These are phyloP conservation scores for Seiridium cupressi DNA, from an alignment of 2,329 filamentous ascomycete species.

Conservation along the genomic window DNA sequence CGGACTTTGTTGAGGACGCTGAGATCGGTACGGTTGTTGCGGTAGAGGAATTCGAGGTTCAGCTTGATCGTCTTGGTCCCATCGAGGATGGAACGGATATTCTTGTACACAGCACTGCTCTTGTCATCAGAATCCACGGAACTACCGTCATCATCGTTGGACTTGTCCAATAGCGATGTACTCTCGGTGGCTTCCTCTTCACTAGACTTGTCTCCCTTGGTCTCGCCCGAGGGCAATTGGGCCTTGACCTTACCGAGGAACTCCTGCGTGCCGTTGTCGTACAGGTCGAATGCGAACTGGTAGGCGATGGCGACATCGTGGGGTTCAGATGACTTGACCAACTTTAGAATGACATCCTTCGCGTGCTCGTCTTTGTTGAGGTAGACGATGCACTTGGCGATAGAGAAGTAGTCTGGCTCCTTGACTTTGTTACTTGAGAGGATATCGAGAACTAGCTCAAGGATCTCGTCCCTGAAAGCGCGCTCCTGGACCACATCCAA, in stretches of 20 bases:
- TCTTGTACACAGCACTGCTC: conserved; percentile 56
- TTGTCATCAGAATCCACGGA: conserved; percentile 43
- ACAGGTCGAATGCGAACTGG: conserved; percentile 96
- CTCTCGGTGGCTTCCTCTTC: conserved; percentile 42
- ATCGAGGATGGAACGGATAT: conserved; percentile 70
- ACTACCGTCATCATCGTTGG: conserved; percentile 54
- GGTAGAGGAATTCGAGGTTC: conserved; percentile 93
- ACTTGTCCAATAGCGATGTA: conserved; percentile 45
- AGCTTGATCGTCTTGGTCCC: conserved; percentile 92
- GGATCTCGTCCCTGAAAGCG: conserved; percentile 76
- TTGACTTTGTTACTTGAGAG: conserved; percentile 80
- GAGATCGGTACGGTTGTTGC: conserved; percentile 90
- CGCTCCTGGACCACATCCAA: conserved; percentile 98
- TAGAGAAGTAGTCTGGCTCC: conserved; percentile 91
- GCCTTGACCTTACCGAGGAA: conserved; percentile 89
- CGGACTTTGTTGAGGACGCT: conserved; percentile 94
- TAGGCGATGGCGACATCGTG: conserved; percentile 84
- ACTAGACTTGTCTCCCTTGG: conserved; percentile 41
- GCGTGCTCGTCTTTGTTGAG: conserved; percentile 90
- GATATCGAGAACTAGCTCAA: conserved; percentile 91
- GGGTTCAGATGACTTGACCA: conserved; percentile 77
- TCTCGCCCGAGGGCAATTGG: conserved; percentile 63
- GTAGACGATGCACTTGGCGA: conserved; percentile 96
- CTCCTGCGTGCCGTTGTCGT: conserved; percentile 97
- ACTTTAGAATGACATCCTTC: conserved; percentile 76